phyloP scores from a whole-genome alignment of 306 rosid species.

The Fagus sylvatica region DNA sequence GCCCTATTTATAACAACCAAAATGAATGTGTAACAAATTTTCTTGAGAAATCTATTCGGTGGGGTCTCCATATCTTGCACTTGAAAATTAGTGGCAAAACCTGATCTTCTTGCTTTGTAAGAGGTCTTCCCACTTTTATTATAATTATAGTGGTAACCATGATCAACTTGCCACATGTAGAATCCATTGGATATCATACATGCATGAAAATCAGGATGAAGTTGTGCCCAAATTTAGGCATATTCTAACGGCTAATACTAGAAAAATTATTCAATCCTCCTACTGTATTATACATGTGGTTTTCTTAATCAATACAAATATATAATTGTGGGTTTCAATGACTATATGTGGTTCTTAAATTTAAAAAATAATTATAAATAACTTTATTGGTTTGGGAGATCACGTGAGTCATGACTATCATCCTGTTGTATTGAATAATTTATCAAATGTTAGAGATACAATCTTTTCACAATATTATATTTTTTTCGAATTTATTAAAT shows the following conservation, averaged over 20 bases:
- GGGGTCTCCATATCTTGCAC: slow-evolving; percentile 17
- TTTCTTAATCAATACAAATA: too few species aligned
- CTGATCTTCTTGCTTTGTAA: neutral
- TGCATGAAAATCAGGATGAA: neutral
- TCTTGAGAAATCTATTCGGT: neutral
- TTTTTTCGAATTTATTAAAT: too few species aligned
- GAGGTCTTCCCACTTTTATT: neutral
- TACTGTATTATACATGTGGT: too few species aligned
- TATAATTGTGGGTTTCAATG: too few species aligned
- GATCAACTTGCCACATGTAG: neutral
- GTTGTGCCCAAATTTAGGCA: neutral
- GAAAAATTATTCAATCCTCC: too few species aligned
- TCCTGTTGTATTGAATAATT: too few species aligned
- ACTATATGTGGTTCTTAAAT: too few species aligned
- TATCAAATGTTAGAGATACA: too few species aligned
- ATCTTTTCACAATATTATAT: too few species aligned
- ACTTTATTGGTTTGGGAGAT: too few species aligned
- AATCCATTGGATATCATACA: neutral
- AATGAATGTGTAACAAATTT: neutral
- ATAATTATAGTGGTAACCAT: neutral
- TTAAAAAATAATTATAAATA: too few species aligned
- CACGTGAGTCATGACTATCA: too few species aligned
- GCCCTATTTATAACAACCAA: slow-evolving; percentile 18
- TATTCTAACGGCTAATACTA: neutral
- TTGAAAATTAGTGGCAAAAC: slow-evolving; percentile 16